phyloP scores from a whole-genome alignment of 1,284 basidiomycete genomes.

The Pholiota adiposa region DNA sequence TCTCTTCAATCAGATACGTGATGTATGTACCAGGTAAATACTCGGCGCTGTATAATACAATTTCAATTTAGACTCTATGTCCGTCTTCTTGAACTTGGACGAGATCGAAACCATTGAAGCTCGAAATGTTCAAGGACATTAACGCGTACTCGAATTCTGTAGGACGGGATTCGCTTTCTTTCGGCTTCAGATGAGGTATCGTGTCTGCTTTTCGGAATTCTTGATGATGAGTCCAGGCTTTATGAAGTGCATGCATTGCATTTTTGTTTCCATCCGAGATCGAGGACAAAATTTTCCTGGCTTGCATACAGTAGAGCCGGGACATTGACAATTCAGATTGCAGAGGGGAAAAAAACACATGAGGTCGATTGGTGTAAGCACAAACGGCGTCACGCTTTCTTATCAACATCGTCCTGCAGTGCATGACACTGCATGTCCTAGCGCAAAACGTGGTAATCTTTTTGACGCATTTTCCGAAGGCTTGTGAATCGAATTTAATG shows the following conservation, averaged over 20 bases:
- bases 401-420: background rate
- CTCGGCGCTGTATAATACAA: background rate
- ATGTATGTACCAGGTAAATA: slow-evolving; percentile 5
- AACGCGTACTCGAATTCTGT: background rate
- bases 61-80: background rate
- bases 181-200: background rate
- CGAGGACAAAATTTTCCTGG: background rate
- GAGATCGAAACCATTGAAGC: background rate
- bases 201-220: background rate
- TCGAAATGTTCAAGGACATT: background rate
- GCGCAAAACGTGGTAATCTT: too few species aligned
- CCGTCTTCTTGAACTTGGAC: background rate
- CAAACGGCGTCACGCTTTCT: background rate
- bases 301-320: background rate
- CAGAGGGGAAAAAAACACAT: background rate
- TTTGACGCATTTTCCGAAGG: too few species aligned
- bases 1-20: background rate
- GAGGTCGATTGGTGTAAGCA: background rate
- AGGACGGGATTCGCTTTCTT: background rate
- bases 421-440: too few species aligned
- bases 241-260: background rate
- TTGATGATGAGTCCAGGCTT: background rate
- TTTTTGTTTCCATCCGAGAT: background rate
- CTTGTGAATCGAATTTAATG: too few species aligned
- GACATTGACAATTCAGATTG: background rate